phyloP scores from a whole-genome alignment of 2,329 filamentous ascomycete species.

The Dactylellina drechsleri region DNA sequence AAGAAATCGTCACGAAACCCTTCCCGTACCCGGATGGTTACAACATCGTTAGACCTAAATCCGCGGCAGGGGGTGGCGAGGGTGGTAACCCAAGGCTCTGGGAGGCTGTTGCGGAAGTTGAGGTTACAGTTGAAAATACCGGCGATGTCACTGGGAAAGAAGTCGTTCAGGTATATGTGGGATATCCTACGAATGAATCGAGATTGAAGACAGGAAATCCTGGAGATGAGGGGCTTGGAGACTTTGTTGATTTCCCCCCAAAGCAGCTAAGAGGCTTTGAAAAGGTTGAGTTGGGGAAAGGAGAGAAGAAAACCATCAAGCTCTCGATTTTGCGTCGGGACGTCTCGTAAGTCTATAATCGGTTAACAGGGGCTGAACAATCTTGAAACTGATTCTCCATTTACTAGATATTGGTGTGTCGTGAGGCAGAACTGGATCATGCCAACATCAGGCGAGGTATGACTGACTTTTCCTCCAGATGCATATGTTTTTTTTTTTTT shows the following conservation, averaged over 20 bases:
- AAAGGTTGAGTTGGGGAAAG: conserved; percentile 70
- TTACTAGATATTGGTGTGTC: conserved; percentile 69
- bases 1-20: conserved; percentile 63
- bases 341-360: conserved; percentile 59
- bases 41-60: conserved; percentile 66
- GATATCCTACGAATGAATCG: conserved; percentile 67
- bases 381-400: not conserved
- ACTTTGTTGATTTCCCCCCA: conserved; percentile 68
- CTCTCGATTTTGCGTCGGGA: conserved; percentile 70
- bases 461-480: not conserved
- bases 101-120: conserved; percentile 70
- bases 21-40: conserved; percentile 76
- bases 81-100: conserved; percentile 72
- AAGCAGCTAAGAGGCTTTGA: conserved; percentile 73
- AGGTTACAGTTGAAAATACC: conserved; percentile 71
- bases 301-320: conserved; percentile 67
- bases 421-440: conserved; percentile 70
- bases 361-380: not conserved
- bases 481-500: not conserved
- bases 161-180: conserved; percentile 70
- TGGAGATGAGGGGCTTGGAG: conserved; percentile 21
- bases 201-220: conserved; percentile 30
- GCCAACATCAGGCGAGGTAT: conserved; percentile 61
- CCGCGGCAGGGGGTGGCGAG: conserved; percentile 67
- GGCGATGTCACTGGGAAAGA: conserved; percentile 67